Evolutionary conservation across 163 green algal species (phyloP), one percentile per base, ranked within the genome.

Genomic region (Scenedesmus sp.): DNA sequence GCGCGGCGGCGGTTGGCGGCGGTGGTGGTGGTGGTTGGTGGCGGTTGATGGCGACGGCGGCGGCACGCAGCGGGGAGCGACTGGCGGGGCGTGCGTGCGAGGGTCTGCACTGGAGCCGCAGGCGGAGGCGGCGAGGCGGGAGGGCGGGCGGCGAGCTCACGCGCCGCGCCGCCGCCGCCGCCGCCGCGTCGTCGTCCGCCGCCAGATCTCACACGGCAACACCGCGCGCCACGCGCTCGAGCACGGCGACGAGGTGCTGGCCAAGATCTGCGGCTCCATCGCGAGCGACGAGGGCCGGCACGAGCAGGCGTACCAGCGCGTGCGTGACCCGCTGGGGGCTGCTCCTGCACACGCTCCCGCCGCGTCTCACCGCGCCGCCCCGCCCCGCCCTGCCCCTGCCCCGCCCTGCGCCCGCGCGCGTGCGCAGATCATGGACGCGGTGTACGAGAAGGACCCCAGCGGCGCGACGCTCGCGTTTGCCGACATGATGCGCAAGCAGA

Each of bases 401-500:
- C 45, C 60, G 26, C 45, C 57, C 14, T 39, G 10, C 5, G n/a
- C 39, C 18, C 63, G 10, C 39, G 10, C 39, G 10, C 39, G 7
- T 47, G 11, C 56, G 6, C 86, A 93, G 83, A 95, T 97, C 79
- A 88, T 96, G 51, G 90, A 96, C 45, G 84, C 89, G 63, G 70
- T 98, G 64, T 97, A 96, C 73, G 84, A 92, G 86, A 88, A 89
- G 31, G 96, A 99, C 78, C 94, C 93, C 50, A 84, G 90, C 60
- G 93, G 94, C 66, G 86, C 93, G 34, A 92, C 98, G 85, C 54
- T 97, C 15, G 94, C 93, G 0, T 99, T 98, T 87, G 90, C 83
- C 10, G 95, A 98, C 89, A 99, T 99, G 96, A 99, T 99, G 95
- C 83, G 81, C 36, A 99, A 99, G 89, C 92, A 98, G 90, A 98